Conservation (phyloP, 2,329 filamentous ascomycete genomes). For the Leptodontidium sp. region DNA sequence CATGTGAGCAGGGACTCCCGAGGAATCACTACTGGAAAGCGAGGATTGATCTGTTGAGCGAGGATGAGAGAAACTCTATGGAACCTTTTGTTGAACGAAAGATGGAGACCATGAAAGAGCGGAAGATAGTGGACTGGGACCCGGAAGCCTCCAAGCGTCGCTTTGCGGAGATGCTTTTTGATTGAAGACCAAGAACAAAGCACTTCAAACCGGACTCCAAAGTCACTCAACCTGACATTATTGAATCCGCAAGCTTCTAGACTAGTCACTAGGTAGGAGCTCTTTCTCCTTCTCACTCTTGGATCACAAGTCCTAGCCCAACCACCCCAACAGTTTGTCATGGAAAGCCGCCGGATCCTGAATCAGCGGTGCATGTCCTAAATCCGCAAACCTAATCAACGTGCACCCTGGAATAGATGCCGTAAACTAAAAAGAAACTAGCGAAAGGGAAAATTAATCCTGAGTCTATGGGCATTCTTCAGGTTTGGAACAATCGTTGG, state of each 20-base stretch:
- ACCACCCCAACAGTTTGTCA: conserved; percentile 13
- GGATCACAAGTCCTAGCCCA: conserved; percentile 18
- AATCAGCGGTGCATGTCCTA: conserved; percentile 11
- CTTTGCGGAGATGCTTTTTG: conserved; percentile 8
- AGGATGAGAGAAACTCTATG: conserved; percentile 7
- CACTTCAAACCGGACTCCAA: conserved; percentile 26
- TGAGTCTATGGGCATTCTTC: background rate
- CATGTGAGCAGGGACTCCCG: background rate
- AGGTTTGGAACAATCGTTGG: background rate
- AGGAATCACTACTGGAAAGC: conserved; percentile 1
- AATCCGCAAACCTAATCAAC: conserved; percentile 9
- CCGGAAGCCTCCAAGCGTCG: background rate
- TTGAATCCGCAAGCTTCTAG: conserved; percentile 29
- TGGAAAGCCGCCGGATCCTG: conserved; percentile 5
- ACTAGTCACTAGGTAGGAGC: conserved; percentile 26
- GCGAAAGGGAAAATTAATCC: too few relatives aligned
- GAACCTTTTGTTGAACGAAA: conserved; percentile 8
- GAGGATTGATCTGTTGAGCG: background rate
- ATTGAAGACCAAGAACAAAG: conserved; percentile 14
- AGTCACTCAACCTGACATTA: conserved; percentile 28
- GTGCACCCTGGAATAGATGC: conserved; percentile 8
- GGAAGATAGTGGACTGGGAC: conserved; percentile 7
- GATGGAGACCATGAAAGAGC: conserved; percentile 5
- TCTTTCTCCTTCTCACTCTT: conserved; percentile 27
- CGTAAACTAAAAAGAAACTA: background rate